Base-by-base conservation (phyloP, 768 basidiomycete species). In the Candolleomyces aberdarensis region DNA sequence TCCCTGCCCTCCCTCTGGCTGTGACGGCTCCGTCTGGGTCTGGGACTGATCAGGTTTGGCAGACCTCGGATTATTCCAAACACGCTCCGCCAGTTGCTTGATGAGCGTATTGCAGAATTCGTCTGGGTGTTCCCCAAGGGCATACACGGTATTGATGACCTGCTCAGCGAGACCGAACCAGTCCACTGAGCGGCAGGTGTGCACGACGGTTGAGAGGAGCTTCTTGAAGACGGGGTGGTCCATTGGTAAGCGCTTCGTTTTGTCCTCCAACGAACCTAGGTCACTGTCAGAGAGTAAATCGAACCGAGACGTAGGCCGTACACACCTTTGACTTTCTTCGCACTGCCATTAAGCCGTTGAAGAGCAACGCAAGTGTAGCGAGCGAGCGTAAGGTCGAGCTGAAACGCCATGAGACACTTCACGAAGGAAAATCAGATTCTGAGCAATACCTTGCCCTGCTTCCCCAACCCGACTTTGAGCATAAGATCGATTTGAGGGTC, bases 141-240 rank as follows among this genome's bases (percentile, higher is more conserved):
- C 87, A 66, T 98, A 99, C 55, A 97, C 89, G 1, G 96, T 94
- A 71, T 99, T 98, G 74, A 99, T 88, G 9, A 88, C 92, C 72
- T 99, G 96, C 71, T 99, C 97, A 0, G 96, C 93, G 75, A 98
- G 85, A 10, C 89, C 89, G 66, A 99, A 98, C 96, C 96, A 99
- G 60, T 98, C 95, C 65, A 88, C 91, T 19, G 89, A 89, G 49
- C 87, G 83, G 60, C 87, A 91, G 0, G 93, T 89, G 57, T 85
- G 80, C 65, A 94, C 86, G 40, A 98, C 83, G n/a, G 87, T 81
- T 2, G 89, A 87, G 67, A 89, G 85, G 6, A 99, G 79, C 67
- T 91, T 91, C 29, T 79, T 79, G 78, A 99, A 98, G 47, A 99
- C 85, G 0, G 85, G 81, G 64, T 87, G 90, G 41, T 91, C 87